phyloP scores from a whole-genome alignment of 805 yeast species.

The Wickerhamiella galacta region DNA sequence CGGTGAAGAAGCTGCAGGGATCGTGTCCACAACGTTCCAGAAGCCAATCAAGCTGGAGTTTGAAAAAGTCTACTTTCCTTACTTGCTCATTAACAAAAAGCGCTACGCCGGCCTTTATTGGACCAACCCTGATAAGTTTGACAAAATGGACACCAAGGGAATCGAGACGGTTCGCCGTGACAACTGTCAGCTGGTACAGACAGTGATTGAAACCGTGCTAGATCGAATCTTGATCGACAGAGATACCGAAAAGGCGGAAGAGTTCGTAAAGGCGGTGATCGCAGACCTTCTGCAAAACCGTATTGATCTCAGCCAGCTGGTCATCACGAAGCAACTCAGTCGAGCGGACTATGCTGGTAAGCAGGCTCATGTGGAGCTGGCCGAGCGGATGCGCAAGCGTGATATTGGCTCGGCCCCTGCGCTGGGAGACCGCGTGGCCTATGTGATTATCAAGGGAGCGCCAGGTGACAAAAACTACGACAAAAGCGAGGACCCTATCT shows the following conservation, averaged over 20 bases:
- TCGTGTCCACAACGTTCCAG: slow-evolving; percentile 59
- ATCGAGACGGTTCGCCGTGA: slow-evolving; percentile 97
- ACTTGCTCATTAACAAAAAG: slow-evolving; percentile 82
- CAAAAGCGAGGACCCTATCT: slow-evolving; percentile 92
- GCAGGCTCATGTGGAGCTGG: slow-evolving; percentile 93
- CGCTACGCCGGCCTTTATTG: slow-evolving; percentile 94
- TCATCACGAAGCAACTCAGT: slow-evolving; percentile 83
- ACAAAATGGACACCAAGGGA: slow-evolving; percentile 97
- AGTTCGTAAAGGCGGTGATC: slow-evolving; percentile 71
- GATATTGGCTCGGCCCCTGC: slow-evolving; percentile 97
- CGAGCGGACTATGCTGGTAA: slow-evolving; percentile 85
- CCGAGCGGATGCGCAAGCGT: slow-evolving; percentile 89
- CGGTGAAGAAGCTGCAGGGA: slow-evolving; percentile 89
- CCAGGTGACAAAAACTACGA: slow-evolving; percentile 77
- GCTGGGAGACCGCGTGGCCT: slow-evolving; percentile 95
- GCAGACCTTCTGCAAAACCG: slow-evolving; percentile 82
- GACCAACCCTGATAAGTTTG: slow-evolving; percentile 84
- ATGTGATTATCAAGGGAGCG: slow-evolving; percentile 72
- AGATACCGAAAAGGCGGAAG: slow-evolving; percentile 70
- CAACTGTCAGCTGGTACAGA: slow-evolving; percentile 85
- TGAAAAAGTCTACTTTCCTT: slow-evolving; percentile 93
- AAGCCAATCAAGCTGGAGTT: slow-evolving; percentile 89
- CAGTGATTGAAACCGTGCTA: slow-evolving; percentile 82
- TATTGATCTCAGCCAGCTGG: slow-evolving; percentile 82
- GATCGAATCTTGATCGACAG: slow-evolving; percentile 74